Evolutionary conservation across 164 flowering plant species (phyloP).

Genomic region (Protea cynaroides): DNA sequence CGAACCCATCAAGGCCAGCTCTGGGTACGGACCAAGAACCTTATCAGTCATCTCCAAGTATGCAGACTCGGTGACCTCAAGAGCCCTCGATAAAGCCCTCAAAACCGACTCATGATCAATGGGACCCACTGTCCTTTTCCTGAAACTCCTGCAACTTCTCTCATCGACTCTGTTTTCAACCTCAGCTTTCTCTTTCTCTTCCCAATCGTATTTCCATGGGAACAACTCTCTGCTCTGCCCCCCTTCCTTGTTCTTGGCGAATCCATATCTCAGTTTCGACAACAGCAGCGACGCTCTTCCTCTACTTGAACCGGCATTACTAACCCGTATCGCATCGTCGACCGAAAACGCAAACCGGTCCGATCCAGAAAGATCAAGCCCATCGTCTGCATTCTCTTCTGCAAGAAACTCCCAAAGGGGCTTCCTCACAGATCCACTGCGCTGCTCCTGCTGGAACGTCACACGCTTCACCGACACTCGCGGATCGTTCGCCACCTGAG

Average conservation of each 20-base stretch:
- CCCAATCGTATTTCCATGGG: conserved; percentile 70
- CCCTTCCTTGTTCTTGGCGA: conserved; percentile 53
- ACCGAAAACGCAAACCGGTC: conserved; percentile 88
- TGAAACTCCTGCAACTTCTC: conserved; percentile 26
- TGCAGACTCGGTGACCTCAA: conserved; percentile 49
- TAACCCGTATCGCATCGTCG: conserved; percentile 65
- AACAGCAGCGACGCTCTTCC: conserved; percentile 59
- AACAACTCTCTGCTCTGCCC: conserved; percentile 44
- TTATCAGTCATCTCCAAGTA: conserved; percentile 60
- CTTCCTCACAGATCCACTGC: conserved; percentile 39
- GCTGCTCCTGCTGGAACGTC: conserved; percentile 46
- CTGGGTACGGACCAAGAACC: conserved; percentile 45
- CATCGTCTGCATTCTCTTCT: conserved; percentile 76
- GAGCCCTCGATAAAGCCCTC: conserved; percentile 52
- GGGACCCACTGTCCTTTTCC: conserved; percentile 65
- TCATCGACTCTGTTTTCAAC: conserved; percentile 42
- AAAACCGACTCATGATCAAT: conserved; percentile 69
- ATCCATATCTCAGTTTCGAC: conserved; percentile 74
- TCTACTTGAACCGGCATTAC: conserved; percentile 54
- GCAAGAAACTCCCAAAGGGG: conserved; percentile 83
- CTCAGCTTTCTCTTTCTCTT: conserved; percentile 56
- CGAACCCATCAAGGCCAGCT: conserved; percentile 69
- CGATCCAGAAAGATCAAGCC: conserved; percentile 90
- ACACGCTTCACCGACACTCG: conserved; percentile 47
- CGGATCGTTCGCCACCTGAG: not conserved